These are phyloP conservation scores for Leishmania braziliensis DNA, from an alignment of 208 protist genomes.

Conservation along the genomic window DNA sequence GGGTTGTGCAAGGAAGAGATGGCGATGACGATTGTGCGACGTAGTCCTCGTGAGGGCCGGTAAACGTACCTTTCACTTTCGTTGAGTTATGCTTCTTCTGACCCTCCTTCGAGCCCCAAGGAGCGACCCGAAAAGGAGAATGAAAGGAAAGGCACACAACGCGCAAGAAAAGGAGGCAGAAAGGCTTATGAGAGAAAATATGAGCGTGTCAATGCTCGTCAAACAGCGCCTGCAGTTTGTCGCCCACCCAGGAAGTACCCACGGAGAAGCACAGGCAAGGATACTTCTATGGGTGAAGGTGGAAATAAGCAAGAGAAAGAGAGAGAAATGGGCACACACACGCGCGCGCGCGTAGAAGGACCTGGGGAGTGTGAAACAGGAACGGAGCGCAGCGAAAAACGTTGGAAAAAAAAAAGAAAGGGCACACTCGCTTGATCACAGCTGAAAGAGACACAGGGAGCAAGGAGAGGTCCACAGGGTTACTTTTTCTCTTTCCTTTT, in stretches of 20 bases:
- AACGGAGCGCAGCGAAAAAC: not conserved
- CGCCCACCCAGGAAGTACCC: not conserved
- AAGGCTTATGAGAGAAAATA: not conserved
- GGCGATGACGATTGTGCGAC: not conserved
- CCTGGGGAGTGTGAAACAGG: not conserved
- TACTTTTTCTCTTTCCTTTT: not conserved
- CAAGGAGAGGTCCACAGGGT: not conserved
- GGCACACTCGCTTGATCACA: not conserved
- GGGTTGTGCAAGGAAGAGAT: not conserved
- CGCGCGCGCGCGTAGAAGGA: not conserved
- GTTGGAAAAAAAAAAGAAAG: not conserved
- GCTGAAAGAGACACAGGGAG: not conserved
- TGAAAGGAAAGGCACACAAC: not conserved
- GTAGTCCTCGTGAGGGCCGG: not conserved
- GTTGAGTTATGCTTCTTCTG: not conserved
- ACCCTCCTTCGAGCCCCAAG: not conserved
- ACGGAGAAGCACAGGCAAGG: not conserved
- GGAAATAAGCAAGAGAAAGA: conserved; percentile 4
- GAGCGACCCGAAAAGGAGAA: not conserved
- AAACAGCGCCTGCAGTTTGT: not conserved
- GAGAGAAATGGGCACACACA: not conserved
- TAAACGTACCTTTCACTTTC: not conserved
- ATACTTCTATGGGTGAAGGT: not conserved
- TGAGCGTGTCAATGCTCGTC: not conserved
- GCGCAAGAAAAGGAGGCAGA: not conserved